These are phyloP conservation scores for Starmerella floricola DNA, from an alignment of 805 yeast species.

Conservation along the genomic window DNA sequence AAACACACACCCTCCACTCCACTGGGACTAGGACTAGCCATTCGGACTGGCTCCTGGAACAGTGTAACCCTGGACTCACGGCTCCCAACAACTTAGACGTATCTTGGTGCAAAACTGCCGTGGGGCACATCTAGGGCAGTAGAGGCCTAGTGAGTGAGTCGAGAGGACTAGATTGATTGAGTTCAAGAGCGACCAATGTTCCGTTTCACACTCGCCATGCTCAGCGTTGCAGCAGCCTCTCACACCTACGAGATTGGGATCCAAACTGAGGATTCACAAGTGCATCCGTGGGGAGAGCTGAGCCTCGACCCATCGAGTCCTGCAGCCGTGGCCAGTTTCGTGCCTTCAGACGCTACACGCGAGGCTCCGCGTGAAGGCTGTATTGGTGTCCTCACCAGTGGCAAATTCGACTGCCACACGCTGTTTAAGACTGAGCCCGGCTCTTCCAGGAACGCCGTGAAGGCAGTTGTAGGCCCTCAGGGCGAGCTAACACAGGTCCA, in stretches of 20 bases:
- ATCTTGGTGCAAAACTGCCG: too few relatives aligned
- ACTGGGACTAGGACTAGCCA: too few relatives aligned
- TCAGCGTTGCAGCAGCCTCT: neutral
- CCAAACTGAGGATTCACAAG: neutral
- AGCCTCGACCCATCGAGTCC: neutral
- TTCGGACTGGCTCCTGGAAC: too few relatives aligned
- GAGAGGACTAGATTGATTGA: too few relatives aligned
- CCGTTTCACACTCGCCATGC: too few relatives aligned
- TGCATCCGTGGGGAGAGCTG: conserved; percentile 2
- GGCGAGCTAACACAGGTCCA: conserved; percentile 11
- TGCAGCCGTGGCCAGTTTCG: neutral
- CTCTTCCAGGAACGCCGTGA: conserved; percentile 1
- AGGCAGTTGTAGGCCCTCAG: conserved; percentile 1
- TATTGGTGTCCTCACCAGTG: conserved; percentile 7
- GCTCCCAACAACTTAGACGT: too few relatives aligned
- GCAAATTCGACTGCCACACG: conserved; percentile 13
- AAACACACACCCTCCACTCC: too few relatives aligned
- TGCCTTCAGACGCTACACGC: neutral
- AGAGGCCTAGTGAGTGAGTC: too few relatives aligned
- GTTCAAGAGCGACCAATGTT: too few relatives aligned
- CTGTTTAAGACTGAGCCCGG: neutral
- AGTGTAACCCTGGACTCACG: too few relatives aligned
- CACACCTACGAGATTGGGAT: conserved; percentile 1
- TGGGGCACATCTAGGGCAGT: too few relatives aligned
- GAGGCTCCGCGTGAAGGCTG: conserved; percentile 10